Percentiles rank a stretch among this genome's conserved stretches.
These are phyloP conservation scores for Tylopilus sp. DNA, from an alignment of 768 basidiomycete genomes.

Conservation along the genomic window DNA sequence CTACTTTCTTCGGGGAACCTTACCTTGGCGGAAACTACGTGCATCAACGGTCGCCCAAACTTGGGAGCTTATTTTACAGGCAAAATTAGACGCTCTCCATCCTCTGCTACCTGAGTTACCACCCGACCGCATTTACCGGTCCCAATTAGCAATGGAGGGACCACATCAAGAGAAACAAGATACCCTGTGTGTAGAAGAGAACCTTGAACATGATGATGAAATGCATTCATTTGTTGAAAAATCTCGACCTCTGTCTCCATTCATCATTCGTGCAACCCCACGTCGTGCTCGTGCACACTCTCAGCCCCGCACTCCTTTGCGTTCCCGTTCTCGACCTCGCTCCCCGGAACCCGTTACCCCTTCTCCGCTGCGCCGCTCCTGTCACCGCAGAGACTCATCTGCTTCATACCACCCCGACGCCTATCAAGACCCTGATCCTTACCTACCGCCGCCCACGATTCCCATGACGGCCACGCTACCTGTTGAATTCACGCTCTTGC, in stretches of 20 bases:
- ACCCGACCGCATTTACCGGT: constrained; percentile 13
- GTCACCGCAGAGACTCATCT: constrained; percentile 19
- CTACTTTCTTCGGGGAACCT: constrained; percentile 72
- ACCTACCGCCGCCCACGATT: constrained; percentile 23
- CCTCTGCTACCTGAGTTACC: constrained; percentile 16
- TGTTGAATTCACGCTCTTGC: constrained; percentile 77
- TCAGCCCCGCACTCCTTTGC: constrained; percentile 16
- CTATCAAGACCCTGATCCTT: constrained; percentile 8
- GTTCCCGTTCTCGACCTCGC: constrained; percentile 5
- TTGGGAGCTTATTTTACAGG: constrained; percentile 75
- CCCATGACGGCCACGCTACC: constrained; percentile 74
- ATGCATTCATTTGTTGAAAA: constrained; percentile 12
- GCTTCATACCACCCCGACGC: constrained; percentile 18
- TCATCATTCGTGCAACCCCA: constrained; percentile 4
- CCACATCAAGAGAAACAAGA: neutral
- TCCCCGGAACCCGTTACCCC: constrained; percentile 19
- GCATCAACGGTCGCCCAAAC: constrained; percentile 64
- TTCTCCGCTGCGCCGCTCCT: constrained; percentile 15
- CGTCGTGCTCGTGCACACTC: constrained; percentile 15
- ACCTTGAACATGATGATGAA: constrained; percentile 8
- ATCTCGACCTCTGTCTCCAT: constrained; percentile 13
- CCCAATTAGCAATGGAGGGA: constrained; percentile 1
- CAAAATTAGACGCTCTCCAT: constrained; percentile 58
- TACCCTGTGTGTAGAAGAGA: constrained; percentile 9
- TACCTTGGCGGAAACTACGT: constrained; percentile 76